Evolutionary conservation across 2,329 filamentous ascomycete species (phyloP).

Genomic region (Botrytis cinerea): DNA sequence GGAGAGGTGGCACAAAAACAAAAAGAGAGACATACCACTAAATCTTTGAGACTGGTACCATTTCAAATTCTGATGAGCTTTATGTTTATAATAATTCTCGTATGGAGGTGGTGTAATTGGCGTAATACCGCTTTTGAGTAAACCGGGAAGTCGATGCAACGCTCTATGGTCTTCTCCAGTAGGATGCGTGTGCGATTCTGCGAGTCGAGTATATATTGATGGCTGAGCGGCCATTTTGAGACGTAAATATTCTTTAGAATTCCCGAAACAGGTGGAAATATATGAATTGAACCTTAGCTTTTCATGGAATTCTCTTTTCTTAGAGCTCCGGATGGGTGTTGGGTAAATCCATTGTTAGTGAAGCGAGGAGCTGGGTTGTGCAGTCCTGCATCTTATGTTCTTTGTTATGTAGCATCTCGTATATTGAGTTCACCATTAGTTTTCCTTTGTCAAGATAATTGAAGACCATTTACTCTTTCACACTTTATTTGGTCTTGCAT

Average conservation of each 20-base stretch:
- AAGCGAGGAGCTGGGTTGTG: neutral
- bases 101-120: slow-evolving; percentile 19
- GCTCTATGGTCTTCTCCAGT: neutral
- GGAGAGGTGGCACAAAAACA: neutral
- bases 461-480: neutral
- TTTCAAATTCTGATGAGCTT: slow-evolving; percentile 12
- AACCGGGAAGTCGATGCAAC: neutral
- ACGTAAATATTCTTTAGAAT: neutral
- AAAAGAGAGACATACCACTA: neutral
- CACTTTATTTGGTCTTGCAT: neutral
- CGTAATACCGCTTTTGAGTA: slow-evolving; percentile 17
- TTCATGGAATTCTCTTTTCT: neutral
- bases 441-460: neutral
- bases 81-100: neutral
- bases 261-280: neutral
- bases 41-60: slow-evolving; percentile 18
- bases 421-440: neutral
- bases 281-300: neutral
- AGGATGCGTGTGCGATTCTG: slow-evolving; percentile 17
- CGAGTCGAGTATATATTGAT: slow-evolving; percentile 1
- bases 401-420: neutral
- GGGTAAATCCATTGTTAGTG: neutral
- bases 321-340: neutral
- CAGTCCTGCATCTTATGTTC: neutral
- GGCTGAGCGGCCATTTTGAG: neutral